Conservation (phyloP, 179 eudicot genomes). For the Beta corolliflora region DNA sequence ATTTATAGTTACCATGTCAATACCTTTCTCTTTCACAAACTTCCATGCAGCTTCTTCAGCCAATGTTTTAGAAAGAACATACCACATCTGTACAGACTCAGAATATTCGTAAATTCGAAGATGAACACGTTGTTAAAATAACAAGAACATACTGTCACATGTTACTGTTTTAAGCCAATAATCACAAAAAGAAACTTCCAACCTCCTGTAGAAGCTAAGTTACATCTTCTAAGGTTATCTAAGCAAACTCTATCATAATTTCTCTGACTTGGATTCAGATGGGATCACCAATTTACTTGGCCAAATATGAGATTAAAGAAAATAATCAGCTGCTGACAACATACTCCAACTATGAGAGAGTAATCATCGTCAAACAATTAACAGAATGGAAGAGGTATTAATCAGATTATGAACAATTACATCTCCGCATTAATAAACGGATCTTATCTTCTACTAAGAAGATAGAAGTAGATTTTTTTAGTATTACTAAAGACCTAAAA, state of each 20-base stretch:
- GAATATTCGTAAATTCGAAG: not conserved
- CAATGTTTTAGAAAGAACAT: constrained; percentile 60
- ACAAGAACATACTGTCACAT: not conserved
- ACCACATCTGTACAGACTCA: constrained; percentile 42
- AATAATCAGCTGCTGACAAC: not conserved
- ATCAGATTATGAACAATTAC: no score
- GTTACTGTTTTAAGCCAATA: not conserved
- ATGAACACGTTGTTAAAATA: not conserved
- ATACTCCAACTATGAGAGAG: not conserved
- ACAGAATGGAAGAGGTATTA: no score
- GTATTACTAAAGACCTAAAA: no score
- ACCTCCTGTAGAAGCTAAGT: no score
- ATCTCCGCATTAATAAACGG: no score
- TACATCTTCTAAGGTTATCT: not conserved
- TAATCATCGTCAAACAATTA: no score
- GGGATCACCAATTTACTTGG: not conserved
- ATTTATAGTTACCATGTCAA: constrained; percentile 62
- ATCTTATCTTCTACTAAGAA: no score
- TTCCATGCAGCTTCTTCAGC: constrained; percentile 74
- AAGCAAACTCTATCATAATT: not conserved
- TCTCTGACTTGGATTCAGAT: not conserved
- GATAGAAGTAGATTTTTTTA: no score
- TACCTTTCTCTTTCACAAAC: constrained; percentile 56
- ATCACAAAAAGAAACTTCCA: no score
- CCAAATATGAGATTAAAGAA: not conserved